A percentile compares a stretch with the other conserved stretches of the same genome.
Evolutionary conservation across 2,329 filamentous ascomycete genomes (phyloP).

Genomic region (Bipolaris cookei): DNA sequence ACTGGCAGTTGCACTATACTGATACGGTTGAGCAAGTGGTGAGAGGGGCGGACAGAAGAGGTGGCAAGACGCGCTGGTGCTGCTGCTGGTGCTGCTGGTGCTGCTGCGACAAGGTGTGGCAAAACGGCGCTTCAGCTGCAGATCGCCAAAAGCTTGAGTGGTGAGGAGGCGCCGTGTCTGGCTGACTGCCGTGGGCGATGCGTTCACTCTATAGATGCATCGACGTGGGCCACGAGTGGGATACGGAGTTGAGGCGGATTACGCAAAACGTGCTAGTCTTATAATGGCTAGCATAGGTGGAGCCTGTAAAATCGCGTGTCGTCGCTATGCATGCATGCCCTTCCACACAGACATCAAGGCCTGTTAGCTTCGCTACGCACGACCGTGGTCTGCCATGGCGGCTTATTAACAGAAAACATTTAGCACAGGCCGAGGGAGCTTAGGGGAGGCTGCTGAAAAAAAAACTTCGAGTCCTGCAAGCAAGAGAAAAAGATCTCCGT

Average conservation of each 20-base stretch:
- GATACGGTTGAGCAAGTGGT: no score
- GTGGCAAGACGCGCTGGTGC: neutral
- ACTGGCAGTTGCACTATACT: neutral
- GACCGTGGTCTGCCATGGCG: conserved; percentile 20
- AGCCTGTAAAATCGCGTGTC: conserved; percentile 29
- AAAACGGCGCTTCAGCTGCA: conserved; percentile 15
- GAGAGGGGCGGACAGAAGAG: neutral
- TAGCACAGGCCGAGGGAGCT: conserved; percentile 23
- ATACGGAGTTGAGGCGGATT: conserved; percentile 12
- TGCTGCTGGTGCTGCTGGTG: neutral
- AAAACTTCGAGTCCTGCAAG: conserved; percentile 25
- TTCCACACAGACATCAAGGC: conserved; percentile 32
- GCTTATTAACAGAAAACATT: conserved; percentile 36
- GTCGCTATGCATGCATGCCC: conserved; percentile 27
- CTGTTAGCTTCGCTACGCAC: conserved; percentile 29
- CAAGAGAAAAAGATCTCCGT: conserved; percentile 27
- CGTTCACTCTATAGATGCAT: conserved; percentile 17
- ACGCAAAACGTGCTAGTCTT: conserved; percentile 11
- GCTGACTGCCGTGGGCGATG: conserved; percentile 11
- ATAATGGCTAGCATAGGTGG: conserved; percentile 18
- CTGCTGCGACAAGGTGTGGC: conserved; percentile 9
- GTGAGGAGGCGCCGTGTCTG: conserved; percentile 8
- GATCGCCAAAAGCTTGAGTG: conserved; percentile 15
- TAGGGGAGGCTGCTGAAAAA: conserved; percentile 11
- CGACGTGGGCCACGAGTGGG: conserved; percentile 3